Base-by-base conservation (phyloP, 768 basidiomycete genomes). In the Podaxis carcinomalis region DNA sequence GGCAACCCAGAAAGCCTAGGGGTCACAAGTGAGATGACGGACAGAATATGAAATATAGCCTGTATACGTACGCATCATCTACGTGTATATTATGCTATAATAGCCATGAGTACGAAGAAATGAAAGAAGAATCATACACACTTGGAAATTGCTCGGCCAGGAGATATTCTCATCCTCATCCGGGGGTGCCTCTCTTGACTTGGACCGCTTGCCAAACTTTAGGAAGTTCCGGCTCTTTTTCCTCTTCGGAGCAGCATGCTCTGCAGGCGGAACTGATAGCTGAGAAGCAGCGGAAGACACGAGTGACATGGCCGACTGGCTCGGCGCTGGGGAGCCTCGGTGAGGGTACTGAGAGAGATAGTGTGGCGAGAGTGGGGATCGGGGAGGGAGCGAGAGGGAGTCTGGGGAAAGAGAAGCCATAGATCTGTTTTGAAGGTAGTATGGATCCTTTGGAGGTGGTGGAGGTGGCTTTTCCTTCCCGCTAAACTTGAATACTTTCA, bases 81-180 rank as follows among this genome's bases (percentile, higher is more conserved):
- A 91, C 89, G 67, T 92, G 89, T 36, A 91, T 83, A 67, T 91
- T 81, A 68, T 92, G 89, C 88, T 90, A 63, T 28, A 61, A 56
- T 1, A 62, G n/a, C 46, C 16, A 25, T 50, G 23, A 55, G 60
- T 42, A 47, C 9, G 49, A 44, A 35, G 32, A 40, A 21, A 44
- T 39, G n/a, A 37, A 55, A 55, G 49, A 51, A 49, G 19, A 61
- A 36, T 23, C 11, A 53, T 25, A 72, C 82, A 50, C 68, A 85
- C 88, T 80, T 87, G 87, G 62, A 91, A 89, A 69, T 90, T 90
- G 83, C 85, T 90, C 3, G 90, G 90, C 63, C 75, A 63, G 0
- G 88, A 86, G 46, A 92, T 88, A 25, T 78, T 80, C 16, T 85
- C 82, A 64, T 90, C 88, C 4, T 81, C 83, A 14, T 65, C 62